phyloP scores from a whole-genome alignment of 2,329 filamentous ascomycete genomes.

The Colletotrichum paranaense region DNA sequence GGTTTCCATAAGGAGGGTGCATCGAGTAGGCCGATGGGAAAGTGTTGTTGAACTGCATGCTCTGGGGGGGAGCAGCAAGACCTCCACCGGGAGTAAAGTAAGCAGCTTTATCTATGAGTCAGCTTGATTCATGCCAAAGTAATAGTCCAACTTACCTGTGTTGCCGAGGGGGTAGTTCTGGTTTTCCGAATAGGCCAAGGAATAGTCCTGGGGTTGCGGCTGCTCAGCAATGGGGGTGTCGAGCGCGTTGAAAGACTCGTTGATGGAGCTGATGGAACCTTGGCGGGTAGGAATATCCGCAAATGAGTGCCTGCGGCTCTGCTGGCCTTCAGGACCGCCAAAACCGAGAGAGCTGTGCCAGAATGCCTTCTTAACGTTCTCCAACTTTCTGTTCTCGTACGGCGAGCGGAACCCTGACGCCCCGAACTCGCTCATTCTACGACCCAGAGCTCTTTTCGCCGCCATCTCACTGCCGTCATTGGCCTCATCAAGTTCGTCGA shows the following conservation, averaged over 20 bases:
- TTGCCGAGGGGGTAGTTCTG: slow-evolving; percentile 49
- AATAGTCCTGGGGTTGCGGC: slow-evolving; percentile 56
- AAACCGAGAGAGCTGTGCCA: slow-evolving; percentile 81
- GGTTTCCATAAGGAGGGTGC: slow-evolving; percentile 57
- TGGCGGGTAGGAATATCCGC: slow-evolving; percentile 75
- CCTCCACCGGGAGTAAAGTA: slow-evolving; percentile 50
- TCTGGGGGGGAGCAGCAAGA: slow-evolving; percentile 47
- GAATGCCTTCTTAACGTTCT: slow-evolving; percentile 74
- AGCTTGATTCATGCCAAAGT: slow-evolving; percentile 31
- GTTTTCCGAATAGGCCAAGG: slow-evolving; percentile 52
- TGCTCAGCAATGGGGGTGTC: slow-evolving; percentile 58
- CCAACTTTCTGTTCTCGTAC: slow-evolving; percentile 71
- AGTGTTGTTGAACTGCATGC: slow-evolving; percentile 51
- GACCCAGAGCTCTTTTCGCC: slow-evolving; percentile 56
- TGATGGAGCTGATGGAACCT: slow-evolving; percentile 70
- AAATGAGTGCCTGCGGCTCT: slow-evolving; percentile 85
- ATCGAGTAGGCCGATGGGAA: slow-evolving; percentile 61
- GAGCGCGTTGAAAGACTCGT: slow-evolving; percentile 60
- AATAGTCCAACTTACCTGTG: slow-evolving; percentile 47
- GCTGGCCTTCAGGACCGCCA: slow-evolving; percentile 71
- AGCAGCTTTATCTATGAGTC: slow-evolving; percentile 45
- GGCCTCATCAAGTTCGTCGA: slow-evolving; percentile 76
- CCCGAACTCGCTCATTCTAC: slow-evolving; percentile 70
- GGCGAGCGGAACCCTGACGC: slow-evolving; percentile 58
- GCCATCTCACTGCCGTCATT: slow-evolving; percentile 63